Evolutionary conservation across 2,329 filamentous ascomycete species (phyloP).

Genomic region (Scedosporium minutisporum): DNA sequence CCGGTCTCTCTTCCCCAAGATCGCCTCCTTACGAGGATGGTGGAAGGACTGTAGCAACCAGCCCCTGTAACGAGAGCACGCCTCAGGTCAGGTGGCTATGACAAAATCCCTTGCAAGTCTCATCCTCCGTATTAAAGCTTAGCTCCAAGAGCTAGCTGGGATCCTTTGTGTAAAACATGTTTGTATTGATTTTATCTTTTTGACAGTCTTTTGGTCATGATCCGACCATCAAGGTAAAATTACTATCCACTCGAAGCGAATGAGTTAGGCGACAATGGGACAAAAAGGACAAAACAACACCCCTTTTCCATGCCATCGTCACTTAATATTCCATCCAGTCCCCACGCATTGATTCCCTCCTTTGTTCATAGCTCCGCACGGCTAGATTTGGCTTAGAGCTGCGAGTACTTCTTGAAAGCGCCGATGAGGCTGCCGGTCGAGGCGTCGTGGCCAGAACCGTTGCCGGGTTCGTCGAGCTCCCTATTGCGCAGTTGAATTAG

Average conservation of each 20-base stretch:
- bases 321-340: neutral
- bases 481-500: constrained; percentile 18
- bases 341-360: neutral
- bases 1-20: neutral
- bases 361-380: neutral
- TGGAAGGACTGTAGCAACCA: neutral
- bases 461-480: constrained; percentile 74
- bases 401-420: constrained; percentile 73
- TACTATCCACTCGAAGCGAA: neutral
- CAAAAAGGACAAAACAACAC: neutral
- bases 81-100: neutral
- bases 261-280: neutral
- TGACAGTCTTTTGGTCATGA: neutral
- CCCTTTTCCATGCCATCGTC: neutral
- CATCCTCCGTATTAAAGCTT: neutral
- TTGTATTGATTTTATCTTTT: neutral
- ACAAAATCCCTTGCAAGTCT: neutral
- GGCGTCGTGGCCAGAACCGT: constrained; percentile 66
- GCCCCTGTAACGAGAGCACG: neutral
- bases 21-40: too few species aligned
- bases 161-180: neutral
- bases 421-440: constrained; percentile 84
- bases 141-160: neutral
- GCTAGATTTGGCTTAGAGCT: constrained; percentile 27
- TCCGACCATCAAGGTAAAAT: neutral